Evolutionary conservation across 768 basidiomycete species (phyloP), one percentile per base, ranked within the genome.

Genomic region (Astraeus odoratus): DNA sequence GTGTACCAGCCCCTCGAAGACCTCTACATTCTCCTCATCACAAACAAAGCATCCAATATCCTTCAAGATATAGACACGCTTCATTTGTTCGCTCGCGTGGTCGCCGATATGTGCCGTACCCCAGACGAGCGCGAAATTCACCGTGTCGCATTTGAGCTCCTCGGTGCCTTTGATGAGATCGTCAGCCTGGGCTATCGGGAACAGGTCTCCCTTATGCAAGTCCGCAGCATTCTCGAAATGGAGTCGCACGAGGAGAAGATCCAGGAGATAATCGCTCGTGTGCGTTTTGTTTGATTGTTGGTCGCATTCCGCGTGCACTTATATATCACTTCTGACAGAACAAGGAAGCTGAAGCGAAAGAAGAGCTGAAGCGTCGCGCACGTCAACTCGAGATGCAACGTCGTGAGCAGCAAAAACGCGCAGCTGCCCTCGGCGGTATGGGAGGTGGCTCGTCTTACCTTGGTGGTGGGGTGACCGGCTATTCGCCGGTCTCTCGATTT

Each of bases 301-400:
- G 18, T 22, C 34, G 12, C 16, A 8, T 20, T 7, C 18, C 4
- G 5, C 39, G 33, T 15, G 46, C 15, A 13, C 36, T 42, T 15
- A 15, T 24, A 13, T 8, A 13, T 22, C 2, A 10, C 5, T 13
- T 20, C 36, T 26, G 12, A 37, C 40, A 94, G 86, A 98, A 99
- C 73, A 98, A 98, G 67, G 96, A 99, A 67, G 92, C 92, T 5
- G 96, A 99, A 58, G 96, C 95, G 2, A 99, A 99, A 63, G 96
- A 99, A 63, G 95, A 97, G 59, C 84, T 99, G 60, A 98, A 98
- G 64, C 82, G 96, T 31, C 85, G 95, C 24, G 94, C 96, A 1
- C 96, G 96, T 63, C 93, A 97, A 58, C 80, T 99, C 50, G 96
- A 99, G 66, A 88, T 96, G 82, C 96, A 98, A 60, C 81, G 95